Base-by-base conservation (phyloP, 495 filamentous ascomycete species). In the Podospora pseudocomata region DNA sequence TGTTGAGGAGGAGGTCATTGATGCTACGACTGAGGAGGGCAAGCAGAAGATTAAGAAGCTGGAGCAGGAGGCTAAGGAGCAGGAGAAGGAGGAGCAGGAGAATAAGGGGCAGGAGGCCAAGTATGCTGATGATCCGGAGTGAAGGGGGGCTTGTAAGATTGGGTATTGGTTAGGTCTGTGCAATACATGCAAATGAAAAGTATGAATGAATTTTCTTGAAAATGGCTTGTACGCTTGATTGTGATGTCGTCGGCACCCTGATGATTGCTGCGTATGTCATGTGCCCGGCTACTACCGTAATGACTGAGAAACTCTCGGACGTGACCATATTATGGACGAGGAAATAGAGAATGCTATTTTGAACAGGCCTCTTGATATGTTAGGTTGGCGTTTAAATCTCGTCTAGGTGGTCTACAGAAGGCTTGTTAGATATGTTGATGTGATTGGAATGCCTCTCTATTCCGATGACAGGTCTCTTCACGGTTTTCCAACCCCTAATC, bases 11-110 rank as follows among this genome's bases (percentile, higher is more conserved):
- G 88, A 94, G 44, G 92, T 99, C 63, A 94, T 99, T 72, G 95
- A 99, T 81, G 92, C 92, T 6, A 98, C 94, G 26, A 99, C 95
- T 0, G 92, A 94, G 69, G 93, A 97, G 75, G 95, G 95, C 9
- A 83, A 87, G 79, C 85, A 89, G 77, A 86, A 88, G 77, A 80
- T 96, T 58, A 88, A 90, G 79, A 86, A 91, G 77, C 83, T 98
- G 60, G 92, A 97, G 78, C 84, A 88, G 58, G 68, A 77, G 64
- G 70, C 55, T 13, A 49, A 7, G 30, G 30, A 32, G 30, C 4
- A 32, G 4, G 4, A 32, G 4, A 32, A 94, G 69, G 93, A 97
- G 69, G 93, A 97, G 79, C 85, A 89, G 77, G 86, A 88, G 77
- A 80, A 96, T 58, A 88, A 90, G 79, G 30, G 30, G 30, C 83